Evolutionary conservation across 345 rosid species (phyloP).

Genomic region (Schrenkiella parvula): DNA sequence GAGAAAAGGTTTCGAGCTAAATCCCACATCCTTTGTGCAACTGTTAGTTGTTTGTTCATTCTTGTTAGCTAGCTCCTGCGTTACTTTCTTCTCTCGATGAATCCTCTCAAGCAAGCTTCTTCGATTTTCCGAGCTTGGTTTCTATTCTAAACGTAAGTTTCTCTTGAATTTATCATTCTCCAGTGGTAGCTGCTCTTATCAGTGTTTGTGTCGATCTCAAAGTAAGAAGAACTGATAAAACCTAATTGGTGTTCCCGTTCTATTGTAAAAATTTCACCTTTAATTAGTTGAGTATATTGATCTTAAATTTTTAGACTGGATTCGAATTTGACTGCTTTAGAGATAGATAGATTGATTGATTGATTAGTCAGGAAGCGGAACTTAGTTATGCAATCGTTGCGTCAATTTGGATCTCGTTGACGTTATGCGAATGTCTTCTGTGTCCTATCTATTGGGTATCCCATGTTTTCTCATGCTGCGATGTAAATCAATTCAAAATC

Average conservation of each 20-base stretch:
- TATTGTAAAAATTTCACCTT: not conserved
- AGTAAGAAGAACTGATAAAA: slow-evolving; percentile 8
- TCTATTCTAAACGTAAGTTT: slow-evolving; percentile 16
- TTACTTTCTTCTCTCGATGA: slow-evolving; percentile 16
- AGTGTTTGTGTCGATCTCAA: not conserved
- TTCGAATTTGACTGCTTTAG: not conserved
- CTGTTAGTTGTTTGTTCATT: not conserved
- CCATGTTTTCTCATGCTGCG: not conserved
- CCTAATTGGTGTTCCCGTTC: not conserved
- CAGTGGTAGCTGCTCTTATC: too few relatives aligned
- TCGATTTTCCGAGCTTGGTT: slow-evolving; percentile 6
- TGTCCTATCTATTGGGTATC: not conserved
- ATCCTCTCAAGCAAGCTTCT: slow-evolving; percentile 6
- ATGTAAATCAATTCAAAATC: not conserved
- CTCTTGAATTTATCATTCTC: too few relatives aligned
- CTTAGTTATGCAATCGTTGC: not conserved
- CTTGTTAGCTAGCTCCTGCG: not conserved
- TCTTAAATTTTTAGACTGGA: not conserved
- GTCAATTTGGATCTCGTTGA: not conserved
- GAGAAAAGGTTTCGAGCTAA: not conserved
- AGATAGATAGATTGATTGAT: not conserved
- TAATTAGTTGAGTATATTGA: not conserved
- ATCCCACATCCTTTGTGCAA: not conserved
- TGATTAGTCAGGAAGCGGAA: not conserved
- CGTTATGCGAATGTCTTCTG: not conserved